These are phyloP conservation scores for Aspergillus sp. DNA, from an alignment of 2,329 filamentous ascomycete genomes.

Conservation along the genomic window DNA sequence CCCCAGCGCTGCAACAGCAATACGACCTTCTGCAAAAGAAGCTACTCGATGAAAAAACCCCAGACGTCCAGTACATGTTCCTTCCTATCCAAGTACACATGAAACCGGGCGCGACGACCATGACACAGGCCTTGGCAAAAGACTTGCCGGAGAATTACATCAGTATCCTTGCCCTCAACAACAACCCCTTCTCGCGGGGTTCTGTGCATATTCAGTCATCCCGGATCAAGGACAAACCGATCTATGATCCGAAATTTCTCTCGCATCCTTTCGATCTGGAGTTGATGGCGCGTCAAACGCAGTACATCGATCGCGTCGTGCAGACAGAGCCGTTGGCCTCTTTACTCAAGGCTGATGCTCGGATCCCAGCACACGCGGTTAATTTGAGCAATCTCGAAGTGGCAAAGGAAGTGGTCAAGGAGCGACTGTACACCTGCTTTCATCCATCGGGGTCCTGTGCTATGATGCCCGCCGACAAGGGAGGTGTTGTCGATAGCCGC, in stretches of 20 bases:
- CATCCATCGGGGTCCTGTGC: slow-evolving; percentile 27
- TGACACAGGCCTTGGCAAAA: slow-evolving; percentile 10
- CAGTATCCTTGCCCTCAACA: slow-evolving; percentile 13
- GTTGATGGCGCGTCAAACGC: slow-evolving; percentile 29
- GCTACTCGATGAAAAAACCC: slow-evolving; percentile 4
- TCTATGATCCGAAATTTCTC: slow-evolving; percentile 42
- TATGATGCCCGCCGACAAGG: slow-evolving; percentile 24
- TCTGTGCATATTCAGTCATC: slow-evolving; percentile 24
- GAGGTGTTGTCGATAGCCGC: slow-evolving; percentile 24
- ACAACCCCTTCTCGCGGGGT: slow-evolving; percentile 30
- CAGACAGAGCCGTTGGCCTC: slow-evolving; percentile 13
- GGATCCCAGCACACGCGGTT: slow-evolving; percentile 3
- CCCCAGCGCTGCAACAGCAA: slow-evolving; percentile 6
- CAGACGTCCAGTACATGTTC: slow-evolving; percentile 12
- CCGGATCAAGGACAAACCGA: slow-evolving; percentile 28
- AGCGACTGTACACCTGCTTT: slow-evolving; percentile 15
- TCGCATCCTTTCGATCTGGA: slow-evolving; percentile 37
- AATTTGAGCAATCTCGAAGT: slow-evolving; percentile 13
- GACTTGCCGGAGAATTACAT: slow-evolving; percentile 14
- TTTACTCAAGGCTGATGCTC: slow-evolving; percentile 11
- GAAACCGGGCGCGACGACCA: slow-evolving; percentile 8
- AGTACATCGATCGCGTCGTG: slow-evolving; percentile 18
- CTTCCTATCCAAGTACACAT: slow-evolving; percentile 10
- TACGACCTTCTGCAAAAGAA: slow-evolving; percentile 9
- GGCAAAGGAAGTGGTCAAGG: slow-evolving; percentile 15